A percentile compares a stretch with the other conserved stretches of the same genome.
Evolutionary conservation across 2,329 filamentous ascomycete species (phyloP).

Genomic region (Aspergillus felis): DNA sequence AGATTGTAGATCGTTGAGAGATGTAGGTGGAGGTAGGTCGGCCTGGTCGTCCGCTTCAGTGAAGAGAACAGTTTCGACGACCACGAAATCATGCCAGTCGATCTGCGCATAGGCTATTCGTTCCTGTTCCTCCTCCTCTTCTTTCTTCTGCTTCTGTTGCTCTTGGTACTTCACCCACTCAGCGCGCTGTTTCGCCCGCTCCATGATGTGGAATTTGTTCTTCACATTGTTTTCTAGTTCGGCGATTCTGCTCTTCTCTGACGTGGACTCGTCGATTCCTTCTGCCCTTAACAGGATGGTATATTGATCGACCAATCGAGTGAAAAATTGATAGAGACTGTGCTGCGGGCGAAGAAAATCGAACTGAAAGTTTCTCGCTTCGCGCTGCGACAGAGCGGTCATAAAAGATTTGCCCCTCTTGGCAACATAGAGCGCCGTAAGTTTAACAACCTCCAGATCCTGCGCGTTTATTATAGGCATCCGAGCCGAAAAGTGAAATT

Average conservation of each 20-base stretch:
- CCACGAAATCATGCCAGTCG: conserved; percentile 96
- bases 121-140: conserved; percentile 81
- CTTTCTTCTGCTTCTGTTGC: conserved; percentile 79
- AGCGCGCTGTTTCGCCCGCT: conserved; percentile 76
- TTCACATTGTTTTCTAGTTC: conserved; percentile 70
- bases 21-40: conserved; percentile 83
- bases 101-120: conserved; percentile 75
- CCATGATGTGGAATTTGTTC: conserved; percentile 76
- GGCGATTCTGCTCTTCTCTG: conserved; percentile 67
- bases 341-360: conserved; percentile 94
- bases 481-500: conserved; percentile 89
- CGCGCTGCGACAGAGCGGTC: conserved; percentile 81
- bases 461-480: conserved; percentile 97
- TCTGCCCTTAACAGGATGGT: conserved; percentile 68
- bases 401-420: conserved; percentile 91
- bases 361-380: conserved; percentile 89
- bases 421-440: conserved; percentile 88
- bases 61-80: conserved; percentile 93
- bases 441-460: conserved; percentile 68
- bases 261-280: conserved; percentile 65
- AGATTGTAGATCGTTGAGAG: conserved; percentile 85
- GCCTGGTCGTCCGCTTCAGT: conserved; percentile 81
- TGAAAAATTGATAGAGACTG: conserved; percentile 94
- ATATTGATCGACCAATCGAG: conserved; percentile 89
- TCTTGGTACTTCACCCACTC: conserved; percentile 85